Evolutionary conservation across 1,284 basidiomycete species (phyloP), one percentile per base, ranked within the genome.

Genomic region (Fomitiporia mediterranea): DNA sequence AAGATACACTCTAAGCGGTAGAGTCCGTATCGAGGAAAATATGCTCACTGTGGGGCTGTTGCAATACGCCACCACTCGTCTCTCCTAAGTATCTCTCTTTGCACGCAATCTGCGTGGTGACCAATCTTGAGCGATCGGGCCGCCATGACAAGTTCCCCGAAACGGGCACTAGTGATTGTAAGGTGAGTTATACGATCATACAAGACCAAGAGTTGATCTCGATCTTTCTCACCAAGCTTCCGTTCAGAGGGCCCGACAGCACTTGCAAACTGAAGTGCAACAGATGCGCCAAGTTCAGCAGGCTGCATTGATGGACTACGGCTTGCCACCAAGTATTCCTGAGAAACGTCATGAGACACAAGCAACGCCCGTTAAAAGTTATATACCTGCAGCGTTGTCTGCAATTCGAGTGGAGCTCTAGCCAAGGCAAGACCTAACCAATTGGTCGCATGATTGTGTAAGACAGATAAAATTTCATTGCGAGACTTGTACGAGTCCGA

Each of bases 351-450:
- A 30, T 15, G 17, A 44, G 21, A 25, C 13, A 44, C 5, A 25
- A 13, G 43, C 43, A 23, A 44, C 43, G 11, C n/a, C 23, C 34
- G 25, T 21, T 43, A 11, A 30, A 21, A 15, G 17, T 34, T 21
- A 39, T 70, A 40, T 65, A 89, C 89, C 81, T 96, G 91, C 49
- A 99, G 74, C 1, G 93, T 94, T 0, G 93, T 89, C 64, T 96
- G 92, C 54, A 98, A 74, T 71, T 98, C 95, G 64, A 95, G 82
- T 0, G 96, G 97, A 6, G 95, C 93, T 19, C 93, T 82, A 8
- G 83, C 83, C 50, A 98, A 76, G 2, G 92, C 91, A 35, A 93
- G 73, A 55, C 89, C 84, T 54, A 99, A 86, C 91, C 95, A 98
- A 28, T 69, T 77, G 58, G 82, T 83, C 5, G 92, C 83, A 62